Base-by-base conservation (phyloP, 805 yeast species). In the Pichia cephalocereana region DNA sequence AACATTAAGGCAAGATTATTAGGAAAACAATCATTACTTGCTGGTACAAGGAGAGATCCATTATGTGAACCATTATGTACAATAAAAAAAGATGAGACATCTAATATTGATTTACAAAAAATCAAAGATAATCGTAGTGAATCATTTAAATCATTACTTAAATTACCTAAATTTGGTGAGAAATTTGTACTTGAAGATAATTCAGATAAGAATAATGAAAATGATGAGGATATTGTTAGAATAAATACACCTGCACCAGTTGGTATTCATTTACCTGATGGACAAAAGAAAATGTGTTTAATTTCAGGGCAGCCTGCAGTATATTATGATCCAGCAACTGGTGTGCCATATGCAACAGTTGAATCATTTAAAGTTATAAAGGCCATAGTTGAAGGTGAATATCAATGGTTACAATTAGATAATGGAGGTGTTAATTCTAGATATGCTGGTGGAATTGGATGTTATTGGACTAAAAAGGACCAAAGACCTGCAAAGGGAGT, bases 291-390 rank as follows among this genome's bases (percentile, higher is more conserved):
- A 65, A 65, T 73, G 57, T 84, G 96, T 72, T 69, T 82, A 27
- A 80, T 90, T 41, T 80, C 88, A 3, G 96, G 96, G 3, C 75
- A 75, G 44, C 82, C 80, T 43, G 95, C 93, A 17, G 76, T 79
- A 58, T 91, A 87, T 64, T 81, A 84, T 54, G 98, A 91, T 69
- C 98, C 98, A 0, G 74, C 78, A 37, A 80, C 84, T 30, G 96
- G 96, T 37, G 77, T 93, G 46, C 95, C 96, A 2, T 93, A 93
- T 65, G 75, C 82, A 44, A 83, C 82, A 53, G 85, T 88, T 52
- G 90, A 84, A 43, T 82, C 91, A n/a, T 88, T 82, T 62, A 80
- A 77, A 55, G 71, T 83, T 28, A 65, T 71, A 41, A 76, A 75
- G 49, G 77, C 74, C 26, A 62, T 76, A 17, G 81, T 81, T 54